Percentiles rank a stretch among this genome's conserved stretches.
Evolutionary conservation across 768 basidiomycete genomes (phyloP).

Genomic region (Lactarius indigo): DNA sequence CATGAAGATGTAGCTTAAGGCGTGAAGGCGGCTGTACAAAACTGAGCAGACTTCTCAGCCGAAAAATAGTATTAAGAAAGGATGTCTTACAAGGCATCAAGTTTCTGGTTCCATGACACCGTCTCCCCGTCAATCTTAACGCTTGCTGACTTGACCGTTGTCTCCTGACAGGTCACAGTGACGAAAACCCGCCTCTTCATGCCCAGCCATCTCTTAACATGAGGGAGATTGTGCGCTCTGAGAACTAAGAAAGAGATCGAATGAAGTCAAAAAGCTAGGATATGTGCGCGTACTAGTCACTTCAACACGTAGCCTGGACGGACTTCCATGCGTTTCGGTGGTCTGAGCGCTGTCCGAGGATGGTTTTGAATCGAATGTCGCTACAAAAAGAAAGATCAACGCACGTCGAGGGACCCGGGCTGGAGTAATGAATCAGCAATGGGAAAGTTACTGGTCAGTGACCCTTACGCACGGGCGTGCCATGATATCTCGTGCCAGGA

Average conservation of each 20-base stretch:
- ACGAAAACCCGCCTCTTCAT: not conserved
- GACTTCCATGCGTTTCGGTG: too few species aligned
- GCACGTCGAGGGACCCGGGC: too few species aligned
- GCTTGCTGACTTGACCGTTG: not conserved
- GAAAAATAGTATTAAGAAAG: not conserved
- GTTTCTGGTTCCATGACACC: not conserved
- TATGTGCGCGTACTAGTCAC: too few species aligned
- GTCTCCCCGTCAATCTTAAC: not conserved
- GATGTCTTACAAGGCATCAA: not conserved
- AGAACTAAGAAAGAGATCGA: not conserved
- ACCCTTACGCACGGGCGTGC: too few species aligned
- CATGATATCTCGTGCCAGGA: too few species aligned
- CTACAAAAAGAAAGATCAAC: too few species aligned
- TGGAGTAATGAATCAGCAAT: too few species aligned
- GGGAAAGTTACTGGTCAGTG: too few species aligned
- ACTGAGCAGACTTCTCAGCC: not conserved
- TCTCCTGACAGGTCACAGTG: not conserved
- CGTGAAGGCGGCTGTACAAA: not conserved
- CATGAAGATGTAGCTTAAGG: not conserved
- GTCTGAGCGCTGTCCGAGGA: too few species aligned
- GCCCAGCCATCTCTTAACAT: not conserved
- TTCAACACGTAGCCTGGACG: too few species aligned
- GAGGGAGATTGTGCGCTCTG: not conserved
- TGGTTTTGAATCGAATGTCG: too few species aligned
- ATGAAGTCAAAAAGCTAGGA: too few species aligned